phyloP scores from a whole-genome alignment of 2,329 filamentous ascomycete genomes.

The Talaromyces sp. region DNA sequence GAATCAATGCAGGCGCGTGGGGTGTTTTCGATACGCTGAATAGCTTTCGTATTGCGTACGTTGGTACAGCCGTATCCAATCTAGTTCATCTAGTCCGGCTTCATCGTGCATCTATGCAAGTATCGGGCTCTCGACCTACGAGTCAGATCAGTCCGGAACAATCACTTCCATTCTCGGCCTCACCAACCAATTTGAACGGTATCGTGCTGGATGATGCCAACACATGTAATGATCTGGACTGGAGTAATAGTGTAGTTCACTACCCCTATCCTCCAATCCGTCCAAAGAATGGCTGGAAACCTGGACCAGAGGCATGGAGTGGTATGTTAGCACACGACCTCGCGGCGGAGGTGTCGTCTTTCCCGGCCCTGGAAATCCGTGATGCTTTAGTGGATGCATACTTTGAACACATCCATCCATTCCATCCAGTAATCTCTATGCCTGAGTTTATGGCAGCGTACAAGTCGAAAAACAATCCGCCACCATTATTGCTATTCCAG shows the following conservation, averaged over 20 bases:
- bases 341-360: background rate
- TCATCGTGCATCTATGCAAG: background rate
- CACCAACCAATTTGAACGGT: background rate
- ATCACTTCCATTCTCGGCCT: background rate
- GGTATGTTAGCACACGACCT: background rate
- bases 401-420: slow-evolving; percentile 29
- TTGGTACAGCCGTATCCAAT: slow-evolving; percentile 10
- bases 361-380: slow-evolving; percentile 18
- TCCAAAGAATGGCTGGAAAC: slow-evolving; percentile 9
- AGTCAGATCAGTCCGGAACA: background rate
- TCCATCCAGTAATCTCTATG: slow-evolving; percentile 28
- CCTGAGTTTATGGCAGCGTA: slow-evolving; percentile 21
- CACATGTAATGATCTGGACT: background rate
- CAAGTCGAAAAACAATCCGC: slow-evolving; percentile 20
- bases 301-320: background rate
- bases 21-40: slow-evolving; percentile 3
- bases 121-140: background rate
- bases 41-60: slow-evolving; percentile 11
- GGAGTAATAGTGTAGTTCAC: background rate
- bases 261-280: slow-evolving; percentile 13
- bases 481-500: slow-evolving; percentile 30
- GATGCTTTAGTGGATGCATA: slow-evolving; percentile 27
- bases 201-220: background rate
- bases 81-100: slow-evolving; percentile 12
- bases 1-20: slow-evolving; percentile 2